Conservation (phyloP, 495 filamentous ascomycete species). For the Penicilliopsis zonata region DNA sequence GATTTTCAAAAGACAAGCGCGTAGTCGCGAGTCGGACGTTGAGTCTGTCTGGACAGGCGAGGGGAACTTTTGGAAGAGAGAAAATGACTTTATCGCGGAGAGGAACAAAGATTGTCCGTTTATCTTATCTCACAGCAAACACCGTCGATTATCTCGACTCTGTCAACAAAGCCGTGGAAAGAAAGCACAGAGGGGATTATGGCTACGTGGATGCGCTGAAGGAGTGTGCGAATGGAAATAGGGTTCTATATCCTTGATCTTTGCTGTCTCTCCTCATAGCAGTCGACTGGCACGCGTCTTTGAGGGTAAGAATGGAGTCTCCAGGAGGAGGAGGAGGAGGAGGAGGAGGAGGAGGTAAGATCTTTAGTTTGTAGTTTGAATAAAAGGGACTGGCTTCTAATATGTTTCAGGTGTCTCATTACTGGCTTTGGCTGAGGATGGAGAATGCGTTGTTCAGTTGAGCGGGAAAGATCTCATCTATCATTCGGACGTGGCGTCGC, state of each 20-base stretch:
- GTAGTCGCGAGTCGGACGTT: neutral
- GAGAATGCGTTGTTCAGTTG: constrained; percentile 20
- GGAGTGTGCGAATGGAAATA: neutral
- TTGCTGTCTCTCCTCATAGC: neutral
- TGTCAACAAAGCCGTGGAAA: too few species aligned
- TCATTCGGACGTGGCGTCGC: constrained; percentile 18
- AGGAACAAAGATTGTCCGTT: constrained; percentile 15
- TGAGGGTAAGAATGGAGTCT: constrained; percentile 31
- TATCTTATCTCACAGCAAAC: constrained; percentile 20
- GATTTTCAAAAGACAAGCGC: neutral
- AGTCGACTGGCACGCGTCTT: neutral
- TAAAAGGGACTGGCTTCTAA: neutral
- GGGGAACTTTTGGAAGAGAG: constrained; percentile 5
- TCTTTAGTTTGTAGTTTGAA: too few species aligned
- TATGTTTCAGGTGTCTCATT: constrained; percentile 9
- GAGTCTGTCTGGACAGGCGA: neutral
- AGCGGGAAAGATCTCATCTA: constrained; percentile 25
- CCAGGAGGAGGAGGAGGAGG: too few species aligned
- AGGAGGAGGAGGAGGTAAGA: too few species aligned
- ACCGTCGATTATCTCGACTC: too few species aligned
- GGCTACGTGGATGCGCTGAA: neutral
- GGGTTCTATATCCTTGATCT: neutral
- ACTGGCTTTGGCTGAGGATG: constrained; percentile 22
- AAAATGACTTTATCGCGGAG: constrained; percentile 12
- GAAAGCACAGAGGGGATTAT: neutral